These are phyloP conservation scores for Hypoxylon sp. DNA, from an alignment of 2,329 filamentous ascomycete genomes.

Conservation along the genomic window DNA sequence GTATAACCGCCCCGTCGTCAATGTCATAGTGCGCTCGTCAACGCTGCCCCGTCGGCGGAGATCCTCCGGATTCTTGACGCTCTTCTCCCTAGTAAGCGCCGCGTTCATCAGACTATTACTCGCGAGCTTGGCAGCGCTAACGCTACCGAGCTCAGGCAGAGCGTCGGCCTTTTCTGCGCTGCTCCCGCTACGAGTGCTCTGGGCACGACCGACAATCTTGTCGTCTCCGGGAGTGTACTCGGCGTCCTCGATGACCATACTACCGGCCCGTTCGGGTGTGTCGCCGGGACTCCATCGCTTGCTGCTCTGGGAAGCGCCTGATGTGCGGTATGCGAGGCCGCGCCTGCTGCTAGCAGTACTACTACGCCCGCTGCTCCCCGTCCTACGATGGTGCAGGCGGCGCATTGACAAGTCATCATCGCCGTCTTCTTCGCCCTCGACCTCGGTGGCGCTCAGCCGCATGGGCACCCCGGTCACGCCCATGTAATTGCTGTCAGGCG, in stretches of 20 bases:
- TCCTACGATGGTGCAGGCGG: constrained; percentile 76
- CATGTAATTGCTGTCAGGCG: constrained; percentile 81
- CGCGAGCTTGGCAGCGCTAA: constrained; percentile 65
- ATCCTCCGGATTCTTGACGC: constrained; percentile 78
- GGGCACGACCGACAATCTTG: constrained; percentile 56
- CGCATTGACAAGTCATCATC: constrained; percentile 72
- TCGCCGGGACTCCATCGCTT: constrained; percentile 68
- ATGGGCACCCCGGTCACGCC: constrained; percentile 86
- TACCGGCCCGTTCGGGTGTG: constrained; percentile 70
- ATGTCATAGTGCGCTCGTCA: constrained; percentile 84
- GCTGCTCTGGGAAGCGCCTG: constrained; percentile 62
- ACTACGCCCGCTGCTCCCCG: constrained; percentile 82
- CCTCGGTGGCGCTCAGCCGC: constrained; percentile 93
- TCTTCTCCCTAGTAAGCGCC: constrained; percentile 74
- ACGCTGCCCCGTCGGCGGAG: constrained; percentile 84
- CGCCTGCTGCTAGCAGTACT: constrained; percentile 71
- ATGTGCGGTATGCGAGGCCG: constrained; percentile 65
- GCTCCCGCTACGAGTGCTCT: constrained; percentile 69
- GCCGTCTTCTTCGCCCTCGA: constrained; percentile 88
- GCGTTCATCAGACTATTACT: constrained; percentile 72
- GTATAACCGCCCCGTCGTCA: constrained; percentile 80
- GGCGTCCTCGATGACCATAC: constrained; percentile 63
- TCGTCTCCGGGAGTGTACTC: constrained; percentile 55
- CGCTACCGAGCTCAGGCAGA: constrained; percentile 66
- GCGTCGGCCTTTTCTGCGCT: constrained; percentile 74